Evolutionary conservation across 2,329 filamentous ascomycete species (phyloP).

Genomic region (Cryphonectria parasitica): DNA sequence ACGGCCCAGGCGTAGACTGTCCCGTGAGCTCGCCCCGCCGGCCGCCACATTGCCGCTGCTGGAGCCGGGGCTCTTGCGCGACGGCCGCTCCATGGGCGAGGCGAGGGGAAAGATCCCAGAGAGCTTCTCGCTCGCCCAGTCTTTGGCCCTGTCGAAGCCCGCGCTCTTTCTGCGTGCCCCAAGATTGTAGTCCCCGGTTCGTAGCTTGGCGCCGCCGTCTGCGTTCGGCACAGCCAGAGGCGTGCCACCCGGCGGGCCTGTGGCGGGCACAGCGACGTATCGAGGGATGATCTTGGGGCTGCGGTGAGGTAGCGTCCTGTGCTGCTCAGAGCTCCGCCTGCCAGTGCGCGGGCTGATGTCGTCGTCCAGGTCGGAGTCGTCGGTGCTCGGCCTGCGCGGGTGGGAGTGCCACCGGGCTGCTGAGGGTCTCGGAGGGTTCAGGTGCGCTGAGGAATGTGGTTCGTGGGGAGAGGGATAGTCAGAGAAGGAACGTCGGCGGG

Average conservation of each 20-base stretch:
- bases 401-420: conserved; percentile 54
- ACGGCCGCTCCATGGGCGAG: conserved; percentile 40
- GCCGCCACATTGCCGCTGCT: conserved; percentile 32
- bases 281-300: conserved; percentile 26
- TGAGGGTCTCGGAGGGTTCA: conserved; percentile 40
- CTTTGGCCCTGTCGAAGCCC: conserved; percentile 22
- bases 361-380: conserved; percentile 45
- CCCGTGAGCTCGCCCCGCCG: conserved; percentile 41
- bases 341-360: conserved; percentile 33
- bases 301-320: conserved; percentile 14
- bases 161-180: conserved; percentile 18
- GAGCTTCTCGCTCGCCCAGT: conserved; percentile 43
- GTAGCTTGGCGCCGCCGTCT: conserved; percentile 29
- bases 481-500: conserved; percentile 55
- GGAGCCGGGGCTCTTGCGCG: conserved; percentile 42
- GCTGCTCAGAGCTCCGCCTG: conserved; percentile 29
- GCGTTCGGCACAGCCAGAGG: conserved; percentile 13
- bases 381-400: conserved; percentile 48
- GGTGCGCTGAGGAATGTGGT: conserved; percentile 38
- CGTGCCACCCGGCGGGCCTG: conserved; percentile 22
- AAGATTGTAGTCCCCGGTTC: conserved; percentile 27
- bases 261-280: conserved; percentile 33
- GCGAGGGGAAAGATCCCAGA: conserved; percentile 47
- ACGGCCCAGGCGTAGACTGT: conserved; percentile 44
- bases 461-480: conserved; percentile 49